phyloP scores from a whole-genome alignment of 306 rosid species.

The Malus sieversii region DNA sequence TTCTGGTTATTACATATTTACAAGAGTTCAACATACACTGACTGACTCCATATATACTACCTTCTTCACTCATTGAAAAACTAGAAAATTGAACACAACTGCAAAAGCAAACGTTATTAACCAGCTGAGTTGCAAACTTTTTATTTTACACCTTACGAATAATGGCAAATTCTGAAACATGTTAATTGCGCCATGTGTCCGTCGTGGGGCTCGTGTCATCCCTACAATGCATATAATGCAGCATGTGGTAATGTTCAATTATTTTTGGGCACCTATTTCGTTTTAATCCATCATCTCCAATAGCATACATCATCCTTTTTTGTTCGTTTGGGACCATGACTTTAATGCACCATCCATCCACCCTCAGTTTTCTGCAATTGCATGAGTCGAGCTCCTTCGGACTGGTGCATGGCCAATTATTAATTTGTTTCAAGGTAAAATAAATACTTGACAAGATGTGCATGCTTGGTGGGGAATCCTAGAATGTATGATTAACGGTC shows the following conservation, averaged over 20 bases:
- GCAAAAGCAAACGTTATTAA: too few species aligned
- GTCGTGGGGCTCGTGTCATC: neutral
- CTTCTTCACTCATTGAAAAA: too few species aligned
- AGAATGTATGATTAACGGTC: neutral
- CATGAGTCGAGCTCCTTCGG: neutral
- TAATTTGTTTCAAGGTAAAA: neutral
- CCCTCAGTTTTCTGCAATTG: neutral
- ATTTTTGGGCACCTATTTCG: neutral
- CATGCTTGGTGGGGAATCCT: neutral
- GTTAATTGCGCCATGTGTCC: constrained; percentile 12
- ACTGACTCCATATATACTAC: too few species aligned
- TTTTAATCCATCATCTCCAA: neutral
- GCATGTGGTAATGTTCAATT: neutral
- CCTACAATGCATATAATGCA: neutral
- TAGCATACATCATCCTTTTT: neutral
- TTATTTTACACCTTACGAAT: too few species aligned
- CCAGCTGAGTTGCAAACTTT: too few species aligned
- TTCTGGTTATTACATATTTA: too few species aligned
- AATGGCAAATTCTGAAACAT: neutral
- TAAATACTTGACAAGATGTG: neutral
- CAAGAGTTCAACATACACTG: too few species aligned
- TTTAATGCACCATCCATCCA: neutral
- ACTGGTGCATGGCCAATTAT: neutral
- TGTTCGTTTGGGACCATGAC: neutral
- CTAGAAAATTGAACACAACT: too few species aligned